Base-by-base conservation (phyloP, 495 filamentous ascomycete genomes). In the Tuber borchii region DNA sequence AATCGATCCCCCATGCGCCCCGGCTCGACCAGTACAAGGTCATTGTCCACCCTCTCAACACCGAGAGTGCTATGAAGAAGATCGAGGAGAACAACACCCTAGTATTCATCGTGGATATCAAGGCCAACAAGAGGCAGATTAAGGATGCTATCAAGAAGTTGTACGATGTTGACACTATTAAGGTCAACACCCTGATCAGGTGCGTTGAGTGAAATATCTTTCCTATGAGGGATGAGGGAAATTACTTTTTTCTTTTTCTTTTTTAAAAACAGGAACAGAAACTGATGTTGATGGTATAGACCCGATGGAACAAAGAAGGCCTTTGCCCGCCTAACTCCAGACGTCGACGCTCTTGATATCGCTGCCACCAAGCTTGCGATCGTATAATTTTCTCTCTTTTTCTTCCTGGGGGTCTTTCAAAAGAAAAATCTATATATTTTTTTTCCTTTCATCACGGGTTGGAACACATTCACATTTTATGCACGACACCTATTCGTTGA, bases 11-110 rank as follows among this genome's bases (percentile, higher is more conserved):
- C 74, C 92, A 95, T 83, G 90, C 89, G 82, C 91, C 94, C 82
- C 93, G 93, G 79, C 91, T 98, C 84, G 95, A 99, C 86, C 91
- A 93, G 87, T 90, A 91, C 89, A 95, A 95, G 88, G 87, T 95
- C 84, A 90, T 96, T 84, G 87, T 93, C 81, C 89, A 92, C 88
- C 90, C 90, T 71, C 88, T 99, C 77, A 99, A 99, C 89, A 97
- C 95, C 73, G 95, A 99, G 90, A 93, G 91, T 81, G 96, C 95
- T 83, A 97, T 99, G 93, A 99, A 99, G 93, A 97, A 97, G 92
- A 97, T 98, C 80, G 96, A 98, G 90, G 95, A 98, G 92, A 93
- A 98, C 90, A 97, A 99, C 90, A 97, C 95, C 82, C 89, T 98
- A 37, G 96, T 98, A 81, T 98, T 99, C 88, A 97, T 98, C 84